Base-by-base conservation (phyloP, 345 rosid genomes). In the Sonneratia caseolaris region DNA sequence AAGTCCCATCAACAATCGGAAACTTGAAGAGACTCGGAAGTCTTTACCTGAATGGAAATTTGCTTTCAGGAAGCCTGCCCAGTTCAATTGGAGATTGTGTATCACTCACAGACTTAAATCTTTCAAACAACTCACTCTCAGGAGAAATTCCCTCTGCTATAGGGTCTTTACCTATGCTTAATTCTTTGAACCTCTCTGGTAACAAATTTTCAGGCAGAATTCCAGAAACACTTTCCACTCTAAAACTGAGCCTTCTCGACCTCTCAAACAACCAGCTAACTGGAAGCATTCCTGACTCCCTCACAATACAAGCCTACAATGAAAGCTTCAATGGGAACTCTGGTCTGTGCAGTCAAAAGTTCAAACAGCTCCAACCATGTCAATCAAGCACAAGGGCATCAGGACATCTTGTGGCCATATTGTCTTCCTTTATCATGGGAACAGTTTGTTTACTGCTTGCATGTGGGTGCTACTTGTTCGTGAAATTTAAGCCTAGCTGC, bases 181-280 rank as follows among this genome's bases (percentile, higher is more conserved):
- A 88, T 71, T 86, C 91, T 73, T 77, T 93, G 74, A 89, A 93
- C 78, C 80, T 93, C 15, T 93, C 97, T 13, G 27, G 56, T 48
- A 93, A 93, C 83, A 74, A 79, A 65, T 79, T 93, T 73, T 88
- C 96, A 0, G 98, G 97, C 14, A 72, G 70, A 69, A 91, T 93
- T 76, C 98, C 97, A 35, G 21, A 56, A 36, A 75, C 73, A 74
- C 73, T 89, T 51, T 81, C 93, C 37, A 67, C 73, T 59, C 78
- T 80, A 56, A 85, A 59, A 79, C 86, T 93, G 55, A 93, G 93
- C 82, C 81, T 84, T 74, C 90, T 93, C 56, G 97, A 93, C 69
- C 80, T 93, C 68, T 93, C 97, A 40, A 80, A 88, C 75, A 93
- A 91, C 71, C 79, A 66, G 55, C 64, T 93, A 78, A 71, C 62